Conservation (phyloP, 192 early-diverging fungal species). For the Cladochytrium replicatum region DNA sequence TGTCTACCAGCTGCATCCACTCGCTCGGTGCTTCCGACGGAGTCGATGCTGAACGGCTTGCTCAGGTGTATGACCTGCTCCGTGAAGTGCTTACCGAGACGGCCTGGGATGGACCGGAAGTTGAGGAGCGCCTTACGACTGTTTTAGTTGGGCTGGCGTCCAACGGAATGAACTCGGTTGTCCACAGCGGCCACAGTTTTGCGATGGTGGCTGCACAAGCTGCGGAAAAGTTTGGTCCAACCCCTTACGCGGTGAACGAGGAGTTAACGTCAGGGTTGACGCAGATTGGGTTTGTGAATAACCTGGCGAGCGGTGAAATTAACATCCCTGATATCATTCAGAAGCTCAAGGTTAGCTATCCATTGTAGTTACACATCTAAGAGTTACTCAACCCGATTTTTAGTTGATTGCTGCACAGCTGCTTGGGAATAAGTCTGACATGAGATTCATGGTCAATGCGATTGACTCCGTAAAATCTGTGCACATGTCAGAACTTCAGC, state of each 20-base stretch:
- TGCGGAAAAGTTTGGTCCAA: constrained; percentile 30
- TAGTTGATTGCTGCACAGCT: too few species aligned
- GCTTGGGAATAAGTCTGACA: too few species aligned
- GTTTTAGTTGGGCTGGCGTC: constrained; percentile 61
- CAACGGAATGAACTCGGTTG: constrained; percentile 67
- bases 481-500: not conserved
- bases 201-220: constrained; percentile 45
- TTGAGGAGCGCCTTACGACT: constrained; percentile 62
- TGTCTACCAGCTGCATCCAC: not conserved
- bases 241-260: constrained; percentile 42
- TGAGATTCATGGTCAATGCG: not conserved
- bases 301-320: constrained; percentile 55
- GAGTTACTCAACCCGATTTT: constrained; percentile 4
- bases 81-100: constrained; percentile 60
- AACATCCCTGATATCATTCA: constrained; percentile 52
- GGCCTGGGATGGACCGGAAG: constrained; percentile 46
- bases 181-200: constrained; percentile 70
- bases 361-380: constrained; percentile 12
- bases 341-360: too few species aligned
- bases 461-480: constrained; percentile 16
- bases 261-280: constrained; percentile 45
- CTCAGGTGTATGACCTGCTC: constrained; percentile 63
- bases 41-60: constrained; percentile 22
- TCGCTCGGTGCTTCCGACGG: constrained; percentile 6
- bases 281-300: constrained; percentile 75